These are phyloP conservation scores for Penicillium sp. DNA, from an alignment of 2,329 filamentous ascomycete species.

Conservation along the genomic window DNA sequence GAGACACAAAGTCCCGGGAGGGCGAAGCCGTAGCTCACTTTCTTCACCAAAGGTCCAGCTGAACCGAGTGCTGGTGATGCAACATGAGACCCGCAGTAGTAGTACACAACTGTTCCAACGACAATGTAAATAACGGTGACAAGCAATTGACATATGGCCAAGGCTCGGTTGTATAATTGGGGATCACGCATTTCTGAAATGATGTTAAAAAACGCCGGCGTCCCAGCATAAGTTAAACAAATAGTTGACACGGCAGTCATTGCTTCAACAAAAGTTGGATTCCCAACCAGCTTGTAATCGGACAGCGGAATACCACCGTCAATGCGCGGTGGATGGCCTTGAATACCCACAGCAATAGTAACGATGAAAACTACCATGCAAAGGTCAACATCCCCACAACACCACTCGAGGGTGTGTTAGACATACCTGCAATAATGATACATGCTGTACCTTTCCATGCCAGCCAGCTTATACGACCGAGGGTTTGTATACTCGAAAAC, in stretches of 20 bases:
- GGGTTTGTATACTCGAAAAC: slow-evolving; percentile 9
- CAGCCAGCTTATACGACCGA: slow-evolving; percentile 10
- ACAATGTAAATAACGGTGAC: slow-evolving; percentile 2
- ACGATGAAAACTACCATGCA: not conserved
- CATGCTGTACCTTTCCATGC: slow-evolving; percentile 6
- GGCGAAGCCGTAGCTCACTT: slow-evolving; percentile 5
- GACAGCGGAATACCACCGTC: not conserved
- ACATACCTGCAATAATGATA: slow-evolving; percentile 1
- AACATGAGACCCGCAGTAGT: slow-evolving; percentile 8
- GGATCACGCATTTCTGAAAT: slow-evolving; percentile 10
- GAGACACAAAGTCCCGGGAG: slow-evolving; percentile 6
- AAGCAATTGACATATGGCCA: slow-evolving; percentile 1
- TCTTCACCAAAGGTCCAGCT: slow-evolving; percentile 4
- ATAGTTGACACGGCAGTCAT: slow-evolving; percentile 4
- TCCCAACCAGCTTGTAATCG: not conserved
- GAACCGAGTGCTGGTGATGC: slow-evolving; percentile 9
- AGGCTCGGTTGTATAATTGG: slow-evolving; percentile 1
- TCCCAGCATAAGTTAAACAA: slow-evolving; percentile 4
- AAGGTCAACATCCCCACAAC: not conserved
- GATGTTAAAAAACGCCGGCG: slow-evolving; percentile 7
- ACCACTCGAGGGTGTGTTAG: not conserved
- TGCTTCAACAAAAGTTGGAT: not conserved
- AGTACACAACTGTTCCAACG: slow-evolving; percentile 5
- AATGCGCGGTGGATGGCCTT: not conserved
- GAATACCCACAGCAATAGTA: not conserved